These are phyloP conservation scores for Alternaria conjuncta DNA, from an alignment of 2,329 filamentous ascomycete genomes.

Conservation along the genomic window DNA sequence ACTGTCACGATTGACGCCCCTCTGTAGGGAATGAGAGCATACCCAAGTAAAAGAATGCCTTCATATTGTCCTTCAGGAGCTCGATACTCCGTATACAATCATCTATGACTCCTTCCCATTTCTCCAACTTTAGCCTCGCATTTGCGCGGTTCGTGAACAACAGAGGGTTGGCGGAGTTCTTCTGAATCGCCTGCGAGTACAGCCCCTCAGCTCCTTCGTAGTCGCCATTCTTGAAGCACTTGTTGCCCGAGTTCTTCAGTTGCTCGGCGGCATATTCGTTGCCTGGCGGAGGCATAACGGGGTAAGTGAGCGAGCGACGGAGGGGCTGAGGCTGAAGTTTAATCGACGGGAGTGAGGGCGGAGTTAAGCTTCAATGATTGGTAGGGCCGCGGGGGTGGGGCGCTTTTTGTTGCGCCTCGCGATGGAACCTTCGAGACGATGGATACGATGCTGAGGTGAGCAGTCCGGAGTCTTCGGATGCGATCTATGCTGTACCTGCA, in stretches of 20 bases:
- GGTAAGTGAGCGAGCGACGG: not conserved
- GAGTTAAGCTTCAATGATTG: slow-evolving; percentile 31
- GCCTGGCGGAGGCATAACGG: slow-evolving; percentile 32
- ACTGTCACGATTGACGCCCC: not conserved
- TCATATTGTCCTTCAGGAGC: slow-evolving; percentile 71
- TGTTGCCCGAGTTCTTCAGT: slow-evolving; percentile 64
- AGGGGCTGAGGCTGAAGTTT: not conserved
- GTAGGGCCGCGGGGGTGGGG: slow-evolving; percentile 25
- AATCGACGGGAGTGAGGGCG: slow-evolving; percentile 25
- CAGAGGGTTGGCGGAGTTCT: slow-evolving; percentile 76
- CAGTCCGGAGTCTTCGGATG: slow-evolving; percentile 12
- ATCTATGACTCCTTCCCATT: slow-evolving; percentile 75
- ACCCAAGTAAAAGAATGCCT: slow-evolving; percentile 79
- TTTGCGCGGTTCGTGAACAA: slow-evolving; percentile 92
- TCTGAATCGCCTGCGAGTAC: slow-evolving; percentile 80
- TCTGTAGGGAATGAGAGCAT: slow-evolving; percentile 14
- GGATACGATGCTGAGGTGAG: slow-evolving; percentile 21
- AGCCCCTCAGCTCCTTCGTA: slow-evolving; percentile 69
- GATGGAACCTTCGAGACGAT: slow-evolving; percentile 36
- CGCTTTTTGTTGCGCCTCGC: slow-evolving; percentile 16
- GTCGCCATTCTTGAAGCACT: slow-evolving; percentile 69
- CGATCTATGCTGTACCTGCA: not conserved
- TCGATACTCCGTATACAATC: slow-evolving; percentile 80
- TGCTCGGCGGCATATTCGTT: slow-evolving; percentile 53
- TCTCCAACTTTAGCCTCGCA: slow-evolving; percentile 74